Evolutionary conservation across 2,329 filamentous ascomycete species (phyloP).

Genomic region (Thelonectria blattea): DNA sequence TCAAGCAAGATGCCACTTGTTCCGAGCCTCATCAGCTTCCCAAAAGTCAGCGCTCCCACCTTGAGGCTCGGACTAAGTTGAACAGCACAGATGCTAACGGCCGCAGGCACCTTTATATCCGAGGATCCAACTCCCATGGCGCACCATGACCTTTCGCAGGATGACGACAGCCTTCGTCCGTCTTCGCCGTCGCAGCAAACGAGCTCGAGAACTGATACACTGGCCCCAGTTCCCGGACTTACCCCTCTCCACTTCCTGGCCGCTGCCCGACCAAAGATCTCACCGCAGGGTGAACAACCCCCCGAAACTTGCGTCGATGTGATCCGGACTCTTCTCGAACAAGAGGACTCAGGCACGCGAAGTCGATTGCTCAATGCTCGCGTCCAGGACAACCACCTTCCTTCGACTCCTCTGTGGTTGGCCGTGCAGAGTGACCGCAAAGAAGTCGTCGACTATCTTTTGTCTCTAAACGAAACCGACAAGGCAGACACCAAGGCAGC

Average conservation of each 20-base stretch:
- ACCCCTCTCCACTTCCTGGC: neutral
- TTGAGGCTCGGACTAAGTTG: no score
- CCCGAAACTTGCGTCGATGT: neutral
- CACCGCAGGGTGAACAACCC: neutral
- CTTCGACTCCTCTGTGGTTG: neutral
- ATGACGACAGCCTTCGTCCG: no score
- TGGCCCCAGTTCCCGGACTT: neutral
- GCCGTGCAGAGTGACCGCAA: neutral
- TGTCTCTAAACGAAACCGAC: neutral
- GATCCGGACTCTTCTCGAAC: neutral
- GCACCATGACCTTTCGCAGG: no score
- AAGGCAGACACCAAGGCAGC: neutral
- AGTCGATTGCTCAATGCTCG: neutral
- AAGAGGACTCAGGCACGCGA: neutral
- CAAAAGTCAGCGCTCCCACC: no score
- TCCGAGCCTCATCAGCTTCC: neutral
- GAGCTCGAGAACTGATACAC: neutral
- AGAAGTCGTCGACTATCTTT: neutral
- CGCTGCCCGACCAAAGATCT: neutral
- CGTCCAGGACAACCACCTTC: neutral
- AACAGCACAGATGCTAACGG: no score
- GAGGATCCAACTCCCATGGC: no score
- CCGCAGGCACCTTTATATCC: no score
- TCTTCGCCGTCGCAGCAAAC: no score
- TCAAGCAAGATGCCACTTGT: neutral